Conservation (phyloP, 495 filamentous ascomycete species). For the Annulohypoxylon nitens region DNA sequence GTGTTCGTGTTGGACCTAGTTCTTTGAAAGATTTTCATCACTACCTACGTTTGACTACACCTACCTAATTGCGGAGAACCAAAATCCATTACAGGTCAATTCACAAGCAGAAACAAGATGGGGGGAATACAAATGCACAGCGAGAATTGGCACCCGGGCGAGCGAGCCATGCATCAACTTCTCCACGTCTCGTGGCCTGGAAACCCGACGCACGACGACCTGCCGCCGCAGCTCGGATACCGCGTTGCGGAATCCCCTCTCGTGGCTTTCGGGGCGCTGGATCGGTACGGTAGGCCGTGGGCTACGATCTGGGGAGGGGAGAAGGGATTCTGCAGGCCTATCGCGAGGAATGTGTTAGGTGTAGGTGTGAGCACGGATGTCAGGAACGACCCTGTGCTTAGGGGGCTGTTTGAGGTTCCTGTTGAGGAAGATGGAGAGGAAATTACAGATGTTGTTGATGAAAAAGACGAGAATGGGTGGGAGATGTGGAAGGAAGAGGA, state of each 20-base stretch:
- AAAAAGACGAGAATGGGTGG: slow-evolving; percentile 51
- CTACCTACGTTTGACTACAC: no score
- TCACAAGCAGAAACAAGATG: background rate
- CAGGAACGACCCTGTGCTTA: slow-evolving; percentile 73
- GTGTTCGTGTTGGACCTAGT: background rate
- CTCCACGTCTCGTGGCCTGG: slow-evolving; percentile 54
- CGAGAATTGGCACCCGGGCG: slow-evolving; percentile 56
- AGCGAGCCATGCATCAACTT: slow-evolving; percentile 50
- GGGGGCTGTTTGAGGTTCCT: slow-evolving; percentile 22
- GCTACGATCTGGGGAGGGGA: slow-evolving; percentile 81
- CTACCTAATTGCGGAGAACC: background rate
- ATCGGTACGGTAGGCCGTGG: slow-evolving; percentile 75
- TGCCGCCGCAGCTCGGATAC: slow-evolving; percentile 66
- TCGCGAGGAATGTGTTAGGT: slow-evolving; percentile 70
- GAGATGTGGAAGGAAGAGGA: background rate
- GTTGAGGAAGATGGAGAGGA: background rate
- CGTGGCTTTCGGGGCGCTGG: slow-evolving; percentile 77
- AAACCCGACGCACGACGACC: slow-evolving; percentile 72
- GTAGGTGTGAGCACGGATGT: slow-evolving; percentile 70
- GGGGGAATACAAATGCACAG: slow-evolving; percentile 34
- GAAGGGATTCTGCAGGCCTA: slow-evolving; percentile 70
- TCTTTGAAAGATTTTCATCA: background rate
- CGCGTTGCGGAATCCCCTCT: slow-evolving; percentile 71
- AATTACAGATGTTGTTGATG: slow-evolving; percentile 39
- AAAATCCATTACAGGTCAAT: background rate